Base-by-base conservation (phyloP, 257 asterid species). In the Leptodermis oblonga region DNA sequence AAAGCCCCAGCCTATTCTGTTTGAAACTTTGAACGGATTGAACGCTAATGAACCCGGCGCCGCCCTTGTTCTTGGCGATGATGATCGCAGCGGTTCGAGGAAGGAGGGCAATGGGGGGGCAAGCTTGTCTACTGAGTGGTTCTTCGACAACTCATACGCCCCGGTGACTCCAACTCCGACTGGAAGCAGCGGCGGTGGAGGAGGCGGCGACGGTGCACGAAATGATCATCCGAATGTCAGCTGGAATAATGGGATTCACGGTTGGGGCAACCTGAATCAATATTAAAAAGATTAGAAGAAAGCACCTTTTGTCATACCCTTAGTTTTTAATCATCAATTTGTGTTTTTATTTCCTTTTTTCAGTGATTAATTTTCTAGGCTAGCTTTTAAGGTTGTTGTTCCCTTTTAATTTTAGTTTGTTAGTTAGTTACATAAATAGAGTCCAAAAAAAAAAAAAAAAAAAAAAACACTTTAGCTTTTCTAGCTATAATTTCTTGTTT, bases 1-100 rank as follows among this genome's bases (percentile, higher is more conserved):
- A 52, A 85, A 84, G 56, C 93, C 93, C 9, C 95, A 92, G 56
- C 95, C 92, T 18, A 79, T 90, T 61, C 64, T 82, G 78, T 88
- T 90, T 59, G 89, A 86, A 46, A 87, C 83, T 58, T 65, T 88
- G 67, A 95, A 93, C 22, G 69, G 31, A 52, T 52, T n/a, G 6
- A 5, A 2, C 2, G 30, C 28, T 22, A 15, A 3, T 49, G n/a
- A 3, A n/a, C n/a, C n/a, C n/a, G n/a, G n/a, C n/a, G n/a, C n/a
- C n/a, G n/a, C n/a, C n/a, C n/a, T n/a, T n/a, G n/a, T n/a, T 52
- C 59, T 6, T 60, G 68, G 67, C 12, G 70, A 12, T 36, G 43
- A 30, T 15, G 64, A 58, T 15, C 74, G 49, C 36, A 72, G 49
- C 12, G 70, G 66, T 39, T 75, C 84, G 37, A 77, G 87, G 58